A percentile compares a stretch with the other conserved stretches of the same genome.
Conservation (phyloP, 306 rosid genomes). For the Pterocarpus macrocarpus region DNA sequence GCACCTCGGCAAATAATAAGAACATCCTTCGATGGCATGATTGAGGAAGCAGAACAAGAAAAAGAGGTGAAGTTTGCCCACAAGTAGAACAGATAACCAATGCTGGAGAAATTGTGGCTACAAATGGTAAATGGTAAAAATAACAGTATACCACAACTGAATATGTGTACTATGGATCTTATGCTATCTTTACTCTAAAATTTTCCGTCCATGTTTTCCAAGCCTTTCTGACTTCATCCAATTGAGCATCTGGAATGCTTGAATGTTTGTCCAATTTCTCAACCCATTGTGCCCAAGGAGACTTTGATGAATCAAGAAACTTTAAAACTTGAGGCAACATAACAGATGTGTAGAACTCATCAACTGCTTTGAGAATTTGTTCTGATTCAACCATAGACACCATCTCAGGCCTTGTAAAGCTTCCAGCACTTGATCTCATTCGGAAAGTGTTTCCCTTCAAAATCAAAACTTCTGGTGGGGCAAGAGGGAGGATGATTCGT, state of each 20-base stretch:
- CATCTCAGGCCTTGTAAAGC: conserved; percentile 75
- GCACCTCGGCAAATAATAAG: background rate
- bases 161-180: conserved; percentile 37
- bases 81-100: conserved; percentile 9
- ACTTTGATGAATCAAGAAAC: conserved; percentile 74
- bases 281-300: conserved; percentile 87
- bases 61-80: conserved; percentile 4
- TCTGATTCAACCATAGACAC: conserved; percentile 76
- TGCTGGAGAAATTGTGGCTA: conserved; percentile 5
- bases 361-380: conserved; percentile 67
- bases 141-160: conserved; percentile 34
- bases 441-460: conserved; percentile 76
- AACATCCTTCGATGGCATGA: conserved; percentile 10
- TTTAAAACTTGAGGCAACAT: conserved; percentile 77
- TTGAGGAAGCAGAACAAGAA: background rate
- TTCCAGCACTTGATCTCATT: conserved; percentile 63
- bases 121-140: background rate
- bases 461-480: conserved; percentile 83
- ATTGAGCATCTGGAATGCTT: conserved; percentile 67
- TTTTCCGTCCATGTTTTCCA: conserved; percentile 82
- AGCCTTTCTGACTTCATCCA: conserved; percentile 79
- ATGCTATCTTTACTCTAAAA: conserved; percentile 43
- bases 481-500: conserved; percentile 79
- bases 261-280: conserved; percentile 76
- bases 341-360: conserved; percentile 73